Evolutionary conservation across 2,329 filamentous ascomycete species (phyloP).

Genomic region (Curvularia sp.): DNA sequence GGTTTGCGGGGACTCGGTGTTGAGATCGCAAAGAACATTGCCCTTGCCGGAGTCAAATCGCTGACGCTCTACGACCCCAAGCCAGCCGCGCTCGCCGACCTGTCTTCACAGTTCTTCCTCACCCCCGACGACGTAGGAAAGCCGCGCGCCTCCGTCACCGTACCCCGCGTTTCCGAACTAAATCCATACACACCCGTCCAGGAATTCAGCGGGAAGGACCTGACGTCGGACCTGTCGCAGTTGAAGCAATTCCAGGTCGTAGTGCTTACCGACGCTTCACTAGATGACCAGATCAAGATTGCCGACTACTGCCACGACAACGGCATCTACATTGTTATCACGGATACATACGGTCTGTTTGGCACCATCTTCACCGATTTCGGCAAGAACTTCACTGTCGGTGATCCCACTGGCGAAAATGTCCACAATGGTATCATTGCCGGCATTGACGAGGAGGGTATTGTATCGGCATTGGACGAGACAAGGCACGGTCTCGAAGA

Average conservation of each 20-base stretch:
- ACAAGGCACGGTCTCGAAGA: constrained; percentile 94
- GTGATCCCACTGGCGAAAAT: constrained; percentile 90
- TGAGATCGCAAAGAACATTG: constrained; percentile 98
- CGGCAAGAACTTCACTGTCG: constrained; percentile 88
- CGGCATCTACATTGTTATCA: constrained; percentile 86
- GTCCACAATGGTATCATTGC: constrained; percentile 88
- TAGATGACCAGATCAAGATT: constrained; percentile 81
- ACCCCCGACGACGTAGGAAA: constrained; percentile 88
- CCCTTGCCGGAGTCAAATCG: constrained; percentile 97
- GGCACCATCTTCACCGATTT: constrained; percentile 98
- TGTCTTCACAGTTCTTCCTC: constrained; percentile 98
- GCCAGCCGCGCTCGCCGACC: constrained; percentile 81
- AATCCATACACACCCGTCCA: constrained; percentile 95
- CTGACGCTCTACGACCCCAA: constrained; percentile 90
- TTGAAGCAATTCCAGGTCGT: constrained; percentile 92
- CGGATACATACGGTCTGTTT: constrained; percentile 92
- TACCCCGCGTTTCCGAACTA: constrained; percentile 88
- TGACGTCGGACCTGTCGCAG: constrained; percentile 78
- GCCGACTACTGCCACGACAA: constrained; percentile 95
- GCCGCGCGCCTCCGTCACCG: constrained; percentile 84
- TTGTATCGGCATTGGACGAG: constrained; percentile 94
- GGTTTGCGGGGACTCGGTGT: constrained; percentile 94
- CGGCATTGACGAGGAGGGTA: constrained; percentile 83
- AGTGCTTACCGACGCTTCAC: constrained; percentile 83
- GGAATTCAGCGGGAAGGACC: constrained; percentile 69